Evolutionary conservation across 2,329 filamentous ascomycete species (phyloP), one percentile per base, ranked within the genome.

Genomic region (Aureobasidium namibiae): DNA sequence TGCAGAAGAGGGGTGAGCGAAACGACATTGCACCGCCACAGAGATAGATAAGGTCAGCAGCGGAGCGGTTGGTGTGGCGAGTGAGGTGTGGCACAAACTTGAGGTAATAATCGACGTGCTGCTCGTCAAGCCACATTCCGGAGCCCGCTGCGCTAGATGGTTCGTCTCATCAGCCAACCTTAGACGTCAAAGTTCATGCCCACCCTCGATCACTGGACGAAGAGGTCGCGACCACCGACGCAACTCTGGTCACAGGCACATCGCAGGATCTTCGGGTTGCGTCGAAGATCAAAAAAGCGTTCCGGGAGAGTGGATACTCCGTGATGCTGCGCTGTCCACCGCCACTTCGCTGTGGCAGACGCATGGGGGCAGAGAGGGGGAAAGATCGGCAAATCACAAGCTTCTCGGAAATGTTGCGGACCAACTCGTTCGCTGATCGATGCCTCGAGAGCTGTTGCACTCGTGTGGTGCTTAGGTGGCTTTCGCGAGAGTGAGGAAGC

Each of bases 391-490:
- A 38, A 38, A 42, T 42, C 50, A 54, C 50, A 54, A 42, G 50
- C 36, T 36, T 42, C 23, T n/a, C 36, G 50, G 50, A 54, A 54
- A 21, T 54, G 36, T 42, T 54, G 16, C 50, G 50, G 50, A 38
- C 50, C n/a, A 39, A 41, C 48, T 54, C 26, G 26, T 33, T 54
- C 36, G 50, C 50, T 54, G 50, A 54, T 54, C 50, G 50, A 41
- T 54, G 50, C 50, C 50, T 41, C 24, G 36, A 41, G 50, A 29
- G 50, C 36, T 54, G 50, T 36, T 54, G 50, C 50, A 41, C 50
- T 54, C 50, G 50, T 54, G 50, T 31, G 36, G 50, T 54, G 50
- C 50, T 54, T 42, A n/a, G 38, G 48, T 52, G 48, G 48, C 48
- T 52, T 38, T 54, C 16, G 50, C 50, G 24, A 54, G 46, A 36